Evolutionary conservation across 1,284 basidiomycete genomes (phyloP).

Genomic region (Tremellales sp.): DNA sequence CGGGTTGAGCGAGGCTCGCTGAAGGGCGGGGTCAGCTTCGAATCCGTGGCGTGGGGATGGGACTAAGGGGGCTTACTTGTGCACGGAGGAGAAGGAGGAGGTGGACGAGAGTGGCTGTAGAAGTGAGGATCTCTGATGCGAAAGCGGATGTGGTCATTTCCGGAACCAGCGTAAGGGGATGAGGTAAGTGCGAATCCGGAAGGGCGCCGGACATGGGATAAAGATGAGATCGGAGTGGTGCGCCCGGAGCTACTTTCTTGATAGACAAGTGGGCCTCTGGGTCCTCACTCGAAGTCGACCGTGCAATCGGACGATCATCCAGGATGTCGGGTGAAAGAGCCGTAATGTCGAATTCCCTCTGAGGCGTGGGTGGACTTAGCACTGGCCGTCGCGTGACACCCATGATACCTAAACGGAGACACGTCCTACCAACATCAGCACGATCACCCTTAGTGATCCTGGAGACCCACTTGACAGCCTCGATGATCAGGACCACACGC

Average conservation of each 20-base stretch:
- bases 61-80: slow-evolving; percentile 16
- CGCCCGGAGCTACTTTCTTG: slow-evolving; percentile 51
- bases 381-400: slow-evolving; percentile 69
- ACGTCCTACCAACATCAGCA: slow-evolving; percentile 55
- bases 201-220: slow-evolving; percentile 33
- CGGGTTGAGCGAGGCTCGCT: too few relatives aligned
- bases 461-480: slow-evolving; percentile 68
- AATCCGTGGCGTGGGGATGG: too few relatives aligned
- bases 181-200: slow-evolving; percentile 32
- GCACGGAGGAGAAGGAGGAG: slow-evolving; percentile 52
- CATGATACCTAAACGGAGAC: slow-evolving; percentile 66
- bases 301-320: slow-evolving; percentile 34
- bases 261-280: slow-evolving; percentile 51
- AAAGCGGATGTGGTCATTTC: slow-evolving; percentile 25
- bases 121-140: slow-evolving; percentile 33
- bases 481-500: slow-evolving; percentile 68
- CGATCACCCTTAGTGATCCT: neutral
- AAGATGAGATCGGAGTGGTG: slow-evolving; percentile 55
- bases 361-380: slow-evolving; percentile 69
- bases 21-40: too few relatives aligned
- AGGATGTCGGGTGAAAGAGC: slow-evolving; percentile 51
- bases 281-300: slow-evolving; percentile 36
- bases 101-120: slow-evolving; percentile 52
- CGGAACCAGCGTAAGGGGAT: slow-evolving; percentile 37
- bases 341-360: slow-evolving; percentile 76